These are phyloP conservation scores for Pythium phragmiticola DNA, from an alignment of 352 stramenopile genomes.

Conservation along the genomic window DNA sequence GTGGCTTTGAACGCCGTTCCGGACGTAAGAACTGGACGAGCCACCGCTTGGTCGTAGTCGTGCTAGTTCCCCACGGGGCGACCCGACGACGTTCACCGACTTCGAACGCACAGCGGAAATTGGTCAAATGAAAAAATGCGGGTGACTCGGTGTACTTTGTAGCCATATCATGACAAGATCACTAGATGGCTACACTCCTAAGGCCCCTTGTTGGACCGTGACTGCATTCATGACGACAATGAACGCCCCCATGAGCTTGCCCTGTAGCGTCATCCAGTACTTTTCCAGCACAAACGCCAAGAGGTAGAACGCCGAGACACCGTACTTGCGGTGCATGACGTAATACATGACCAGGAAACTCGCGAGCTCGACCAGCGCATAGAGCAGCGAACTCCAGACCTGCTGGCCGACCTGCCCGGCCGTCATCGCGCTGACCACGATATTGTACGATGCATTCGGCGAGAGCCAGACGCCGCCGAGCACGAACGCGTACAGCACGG, in stretches of 20 bases:
- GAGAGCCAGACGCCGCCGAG: not conserved
- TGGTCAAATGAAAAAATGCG: too few relatives aligned
- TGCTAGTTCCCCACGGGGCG: too few relatives aligned
- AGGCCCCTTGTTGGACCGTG: slow-evolving; percentile 12
- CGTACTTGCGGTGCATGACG: slow-evolving; percentile 29
- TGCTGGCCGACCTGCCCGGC: not conserved
- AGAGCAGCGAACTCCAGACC: slow-evolving; percentile 23
- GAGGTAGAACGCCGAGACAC: slow-evolving; percentile 29
- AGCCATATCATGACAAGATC: too few relatives aligned
- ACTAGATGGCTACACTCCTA: not conserved
- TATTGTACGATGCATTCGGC: slow-evolving; percentile 22
- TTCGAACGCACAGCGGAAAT: too few relatives aligned
- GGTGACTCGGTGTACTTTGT: too few relatives aligned
- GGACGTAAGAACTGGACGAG: too few relatives aligned
- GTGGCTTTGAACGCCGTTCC: too few relatives aligned
- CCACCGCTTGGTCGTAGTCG: too few relatives aligned
- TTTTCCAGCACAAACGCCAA: slow-evolving; percentile 36
- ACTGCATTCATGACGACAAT: slow-evolving; percentile 12
- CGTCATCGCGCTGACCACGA: slow-evolving; percentile 12
- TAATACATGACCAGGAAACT: slow-evolving; percentile 33
- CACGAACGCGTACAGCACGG: slow-evolving; percentile 16
- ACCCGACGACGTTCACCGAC: too few relatives aligned
- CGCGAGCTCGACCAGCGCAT: slow-evolving; percentile 33
- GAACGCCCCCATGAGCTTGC: slow-evolving; percentile 32
- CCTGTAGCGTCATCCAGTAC: slow-evolving; percentile 37